Conservation (phyloP, 768 basidiomycete species). For the Strobilomyces echinocephalus region DNA sequence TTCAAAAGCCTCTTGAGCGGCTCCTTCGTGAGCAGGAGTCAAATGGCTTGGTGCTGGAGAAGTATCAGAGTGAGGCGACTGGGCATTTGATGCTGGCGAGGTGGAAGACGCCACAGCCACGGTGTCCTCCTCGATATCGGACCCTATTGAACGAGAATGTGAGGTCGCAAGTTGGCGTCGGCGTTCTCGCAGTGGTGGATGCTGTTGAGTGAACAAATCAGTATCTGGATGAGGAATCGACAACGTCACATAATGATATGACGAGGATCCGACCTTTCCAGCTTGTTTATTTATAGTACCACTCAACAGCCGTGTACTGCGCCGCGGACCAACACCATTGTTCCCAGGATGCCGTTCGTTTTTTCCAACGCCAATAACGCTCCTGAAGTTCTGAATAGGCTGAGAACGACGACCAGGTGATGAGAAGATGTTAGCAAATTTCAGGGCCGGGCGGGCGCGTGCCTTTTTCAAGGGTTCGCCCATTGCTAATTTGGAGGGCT, state of each 20-base stretch:
- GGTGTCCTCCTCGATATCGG: slow-evolving; percentile 67
- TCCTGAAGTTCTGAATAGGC: slow-evolving; percentile 63
- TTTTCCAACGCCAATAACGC: slow-evolving; percentile 47
- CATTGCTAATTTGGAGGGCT: slow-evolving; percentile 55
- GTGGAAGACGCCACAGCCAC: slow-evolving; percentile 49
- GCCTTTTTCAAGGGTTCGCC: slow-evolving; percentile 84
- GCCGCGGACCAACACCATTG: slow-evolving; percentile 50
- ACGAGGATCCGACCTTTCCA: slow-evolving; percentile 47
- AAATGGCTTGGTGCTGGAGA: slow-evolving; percentile 59
- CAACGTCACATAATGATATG: not conserved
- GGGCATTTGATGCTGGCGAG: slow-evolving; percentile 52
- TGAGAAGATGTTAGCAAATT: slow-evolving; percentile 86
- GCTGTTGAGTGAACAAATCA: slow-evolving; percentile 25
- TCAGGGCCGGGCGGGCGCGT: slow-evolving; percentile 85
- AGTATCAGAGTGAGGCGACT: slow-evolving; percentile 61
- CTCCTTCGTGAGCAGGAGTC: slow-evolving; percentile 65
- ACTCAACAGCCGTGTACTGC: slow-evolving; percentile 70
- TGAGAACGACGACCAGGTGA: slow-evolving; percentile 76
- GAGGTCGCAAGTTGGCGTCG: slow-evolving; percentile 52
- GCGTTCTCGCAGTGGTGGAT: slow-evolving; percentile 47
- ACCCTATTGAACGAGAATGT: slow-evolving; percentile 60
- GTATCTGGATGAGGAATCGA: not conserved
- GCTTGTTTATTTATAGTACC: slow-evolving; percentile 48
- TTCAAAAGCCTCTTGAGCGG: slow-evolving; percentile 67
- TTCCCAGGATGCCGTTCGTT: slow-evolving; percentile 42